Percentiles rank a stretch among this genome's conserved stretches.
These are phyloP conservation scores for Dioscorea alata DNA, from an alignment of 106 monocot genomes.

Conservation along the genomic window DNA sequence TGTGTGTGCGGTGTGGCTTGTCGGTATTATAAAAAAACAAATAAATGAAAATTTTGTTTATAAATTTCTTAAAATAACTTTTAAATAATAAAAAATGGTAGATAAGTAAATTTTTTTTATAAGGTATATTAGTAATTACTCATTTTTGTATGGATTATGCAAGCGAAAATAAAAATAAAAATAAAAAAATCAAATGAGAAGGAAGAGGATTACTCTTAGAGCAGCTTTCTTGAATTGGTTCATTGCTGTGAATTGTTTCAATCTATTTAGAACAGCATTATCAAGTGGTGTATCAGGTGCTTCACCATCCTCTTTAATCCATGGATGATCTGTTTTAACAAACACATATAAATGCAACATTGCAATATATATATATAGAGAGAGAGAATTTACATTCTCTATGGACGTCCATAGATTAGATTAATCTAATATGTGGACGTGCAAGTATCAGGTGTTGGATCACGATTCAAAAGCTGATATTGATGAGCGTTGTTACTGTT, in stretches of 20 bases:
- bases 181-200: not conserved
- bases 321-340: constrained; percentile 36
- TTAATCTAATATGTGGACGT: too few relatives aligned
- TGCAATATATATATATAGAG: too few relatives aligned
- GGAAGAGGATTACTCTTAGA: constrained; percentile 24
- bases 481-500: too few relatives aligned
- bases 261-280: constrained; percentile 35
- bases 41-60: not conserved
- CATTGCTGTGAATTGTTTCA: constrained; percentile 57
- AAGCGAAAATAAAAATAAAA: not conserved
- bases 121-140: not conserved
- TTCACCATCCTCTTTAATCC: constrained; percentile 61
- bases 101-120: not conserved
- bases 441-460: too few relatives aligned
- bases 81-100: not conserved
- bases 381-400: too few relatives aligned
- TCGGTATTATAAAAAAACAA: not conserved
- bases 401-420: too few relatives aligned
- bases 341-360: not conserved
- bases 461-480: too few relatives aligned
- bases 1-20: too few relatives aligned
- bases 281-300: constrained; percentile 57
- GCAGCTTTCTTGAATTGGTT: constrained; percentile 65
- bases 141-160: too few relatives aligned
- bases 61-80: not conserved